These are phyloP conservation scores for Fraxinus nigra DNA, from an alignment of 305 asterid genomes.

Conservation along the genomic window DNA sequence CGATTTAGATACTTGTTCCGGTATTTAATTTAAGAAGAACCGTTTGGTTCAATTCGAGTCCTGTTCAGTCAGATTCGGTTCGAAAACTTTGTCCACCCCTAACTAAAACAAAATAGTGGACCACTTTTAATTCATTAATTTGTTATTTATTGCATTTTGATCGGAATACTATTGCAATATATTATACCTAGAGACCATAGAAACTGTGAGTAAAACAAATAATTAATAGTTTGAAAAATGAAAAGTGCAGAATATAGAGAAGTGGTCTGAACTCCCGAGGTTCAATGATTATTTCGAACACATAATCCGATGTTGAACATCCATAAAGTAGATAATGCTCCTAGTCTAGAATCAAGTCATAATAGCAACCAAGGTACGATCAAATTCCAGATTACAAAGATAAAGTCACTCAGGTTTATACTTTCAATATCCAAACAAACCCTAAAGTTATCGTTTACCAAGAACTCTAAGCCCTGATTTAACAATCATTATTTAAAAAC, in stretches of 20 bases:
- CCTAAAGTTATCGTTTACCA: neutral
- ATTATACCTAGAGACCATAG: neutral
- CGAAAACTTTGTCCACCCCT: no score
- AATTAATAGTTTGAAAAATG: neutral
- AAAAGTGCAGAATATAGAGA: neutral
- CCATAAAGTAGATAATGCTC: neutral
- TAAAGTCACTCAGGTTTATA: neutral
- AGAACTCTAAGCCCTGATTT: neutral
- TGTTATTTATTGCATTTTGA: neutral
- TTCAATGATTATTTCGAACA: neutral
- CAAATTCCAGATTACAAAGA: neutral
- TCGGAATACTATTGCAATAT: neutral
- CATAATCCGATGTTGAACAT: neutral
- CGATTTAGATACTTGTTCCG: no score
- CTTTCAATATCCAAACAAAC: neutral
- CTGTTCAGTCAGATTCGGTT: no score
- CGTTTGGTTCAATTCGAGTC: no score
- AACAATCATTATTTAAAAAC: no score
- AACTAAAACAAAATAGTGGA: neutral
- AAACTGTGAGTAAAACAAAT: neutral
- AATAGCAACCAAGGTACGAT: neutral
- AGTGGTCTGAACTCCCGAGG: neutral
- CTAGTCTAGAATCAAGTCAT: neutral
- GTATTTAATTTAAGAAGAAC: no score
- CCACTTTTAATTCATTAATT: neutral